phyloP scores from a whole-genome alignment of 2,329 filamentous ascomycete genomes.

The Ophioceras dolichostomum region DNA sequence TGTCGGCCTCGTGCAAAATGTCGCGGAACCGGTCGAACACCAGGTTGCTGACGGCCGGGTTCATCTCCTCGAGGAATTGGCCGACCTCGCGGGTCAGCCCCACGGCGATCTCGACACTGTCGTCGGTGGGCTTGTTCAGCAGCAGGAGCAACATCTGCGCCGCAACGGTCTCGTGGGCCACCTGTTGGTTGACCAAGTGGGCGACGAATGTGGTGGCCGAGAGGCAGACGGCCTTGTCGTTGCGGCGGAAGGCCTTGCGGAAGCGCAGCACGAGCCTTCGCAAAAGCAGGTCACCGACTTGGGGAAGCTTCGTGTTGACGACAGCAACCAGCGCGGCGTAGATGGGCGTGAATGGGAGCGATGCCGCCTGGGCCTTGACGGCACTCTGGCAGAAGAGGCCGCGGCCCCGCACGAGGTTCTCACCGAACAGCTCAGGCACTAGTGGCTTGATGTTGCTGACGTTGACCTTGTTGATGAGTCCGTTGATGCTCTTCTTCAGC shows the following conservation, averaged over 20 bases:
- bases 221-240: conserved; percentile 92
- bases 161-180: conserved; percentile 84
- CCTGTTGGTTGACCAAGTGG: conserved; percentile 91
- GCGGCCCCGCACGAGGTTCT: conserved; percentile 84
- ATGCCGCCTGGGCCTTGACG: conserved; percentile 96
- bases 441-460: conserved; percentile 96
- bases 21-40: conserved; percentile 95
- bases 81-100: conserved; percentile 87
- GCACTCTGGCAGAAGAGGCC: conserved; percentile 92
- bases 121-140: conserved; percentile 89
- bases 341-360: conserved; percentile 90
- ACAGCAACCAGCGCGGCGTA: conserved; percentile 94
- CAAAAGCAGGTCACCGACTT: conserved; percentile 83
- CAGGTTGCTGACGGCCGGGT: conserved; percentile 69
- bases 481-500: conserved; percentile 97
- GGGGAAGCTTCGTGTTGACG: conserved; percentile 92
- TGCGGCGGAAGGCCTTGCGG: conserved; percentile 87
- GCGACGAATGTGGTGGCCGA: conserved; percentile 91
- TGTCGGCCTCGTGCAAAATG: conserved; percentile 91
- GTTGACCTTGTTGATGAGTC: conserved; percentile 98
- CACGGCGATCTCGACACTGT: conserved; percentile 95
- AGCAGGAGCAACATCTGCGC: conserved; percentile 88
- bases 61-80: conserved; percentile 93
- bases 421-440: conserved; percentile 86
- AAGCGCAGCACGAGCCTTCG: conserved; percentile 84